Evolutionary conservation across 805 yeast genomes (phyloP), one percentile per base, ranked within the genome.

Genomic region (Hanseniaspora clermontiae): DNA sequence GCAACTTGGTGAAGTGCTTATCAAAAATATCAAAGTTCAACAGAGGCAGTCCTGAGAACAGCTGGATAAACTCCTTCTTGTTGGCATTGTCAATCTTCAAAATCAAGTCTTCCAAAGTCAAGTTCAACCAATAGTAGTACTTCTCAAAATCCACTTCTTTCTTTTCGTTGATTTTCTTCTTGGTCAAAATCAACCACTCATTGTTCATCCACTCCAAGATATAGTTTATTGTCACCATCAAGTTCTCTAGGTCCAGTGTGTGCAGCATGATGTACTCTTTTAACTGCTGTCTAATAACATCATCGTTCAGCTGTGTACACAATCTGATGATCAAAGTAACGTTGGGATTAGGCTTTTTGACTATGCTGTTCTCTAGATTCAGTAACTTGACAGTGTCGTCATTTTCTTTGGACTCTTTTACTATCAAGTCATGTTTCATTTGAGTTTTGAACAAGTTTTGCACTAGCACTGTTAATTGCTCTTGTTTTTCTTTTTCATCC

Each of bases 121-220:
- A 6, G 19, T 52, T 36, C 40, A 52, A 38, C 56, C 56, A 52
- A 19, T 52, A 45, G n/a, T 27, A 51, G 17, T 51, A 51, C 27
- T 34, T 43, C 15, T 51, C 43, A 29, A 36, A 39, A 1, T 27
- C 10, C 4, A 14, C 43, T 12, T 51, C 32, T 12, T 24, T n/a
- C 5, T 34, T 40, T 1, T 2, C 43, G 2, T 36, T 29, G 11
- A 36, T n/a, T 38, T 31, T 36, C n/a, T 19, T n/a, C 32, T 19
- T 46, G 11, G 29, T 46, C 12, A 64, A 83, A 86, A 50, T 79
- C 73, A 70, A 82, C 95, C 96, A 93, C 68, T 93, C 98, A 69
- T 93, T 98, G 63, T 85, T 90, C 56, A 93, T 71, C 99, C 99
- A 93, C 60, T 85, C 89, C 40, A 91, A 81, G 19, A 88, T 81